These are phyloP conservation scores for Mycosarcoma mackinlayi DNA, from an alignment of 1,284 basidiomycete genomes.

Conservation along the genomic window DNA sequence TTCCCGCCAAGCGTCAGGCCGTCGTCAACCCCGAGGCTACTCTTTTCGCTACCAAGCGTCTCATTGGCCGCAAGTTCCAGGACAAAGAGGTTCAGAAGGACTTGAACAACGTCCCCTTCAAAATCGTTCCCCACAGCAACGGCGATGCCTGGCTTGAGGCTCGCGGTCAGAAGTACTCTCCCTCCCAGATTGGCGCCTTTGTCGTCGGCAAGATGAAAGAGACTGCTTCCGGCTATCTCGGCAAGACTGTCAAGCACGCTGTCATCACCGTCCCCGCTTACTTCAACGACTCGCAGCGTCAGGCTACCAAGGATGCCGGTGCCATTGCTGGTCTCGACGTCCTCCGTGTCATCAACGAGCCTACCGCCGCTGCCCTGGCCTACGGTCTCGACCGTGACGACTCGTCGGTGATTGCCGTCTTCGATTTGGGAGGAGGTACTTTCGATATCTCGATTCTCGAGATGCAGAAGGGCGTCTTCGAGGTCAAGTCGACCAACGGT, in stretches of 20 bases:
- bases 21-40: slow-evolving; percentile 84
- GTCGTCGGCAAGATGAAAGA: slow-evolving; percentile 98
- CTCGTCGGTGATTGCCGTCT: slow-evolving; percentile 96
- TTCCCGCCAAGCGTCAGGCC: slow-evolving; percentile 96
- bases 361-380: slow-evolving; percentile 92
- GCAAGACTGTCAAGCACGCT: slow-evolving; percentile 92
- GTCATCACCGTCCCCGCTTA: slow-evolving; percentile 97
- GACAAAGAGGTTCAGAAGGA: slow-evolving; percentile 95
- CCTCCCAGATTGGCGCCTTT: slow-evolving; percentile 79
- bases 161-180: slow-evolving; percentile 74
- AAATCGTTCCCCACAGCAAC: slow-evolving; percentile 77
- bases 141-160: slow-evolving; percentile 81
- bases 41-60: slow-evolving; percentile 85
- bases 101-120: slow-evolving; percentile 78
- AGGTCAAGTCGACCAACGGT: slow-evolving; percentile 96
- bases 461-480: slow-evolving; percentile 96
- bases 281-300: slow-evolving; percentile 95
- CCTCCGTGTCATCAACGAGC: slow-evolving; percentile 98
- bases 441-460: slow-evolving; percentile 98
- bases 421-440: slow-evolving; percentile 97
- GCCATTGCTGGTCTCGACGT: slow-evolving; percentile 95
- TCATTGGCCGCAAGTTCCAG: slow-evolving; percentile 92
- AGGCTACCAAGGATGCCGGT: slow-evolving; percentile 98
- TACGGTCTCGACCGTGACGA: slow-evolving; percentile 98
- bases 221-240: slow-evolving; percentile 97